These are phyloP conservation scores for Xylaria telfairii DNA, from an alignment of 495 filamentous ascomycete genomes.

Conservation along the genomic window DNA sequence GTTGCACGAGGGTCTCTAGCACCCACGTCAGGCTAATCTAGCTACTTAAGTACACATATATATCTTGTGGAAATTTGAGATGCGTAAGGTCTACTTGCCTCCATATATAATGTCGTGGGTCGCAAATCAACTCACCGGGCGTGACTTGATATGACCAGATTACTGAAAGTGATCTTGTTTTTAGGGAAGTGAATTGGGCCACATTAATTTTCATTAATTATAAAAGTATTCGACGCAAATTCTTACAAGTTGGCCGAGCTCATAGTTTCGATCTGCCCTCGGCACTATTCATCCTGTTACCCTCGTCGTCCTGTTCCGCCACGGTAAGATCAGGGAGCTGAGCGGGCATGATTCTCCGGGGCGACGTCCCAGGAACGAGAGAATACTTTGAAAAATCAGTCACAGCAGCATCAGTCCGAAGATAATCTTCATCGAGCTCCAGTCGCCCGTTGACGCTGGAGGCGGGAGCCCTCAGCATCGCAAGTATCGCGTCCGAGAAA, in stretches of 20 bases:
- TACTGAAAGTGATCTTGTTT: no score
- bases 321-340: conserved; percentile 74
- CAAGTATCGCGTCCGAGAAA: conserved; percentile 80
- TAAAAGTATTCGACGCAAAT: no score
- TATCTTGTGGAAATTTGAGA: no score
- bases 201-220: no score
- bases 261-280: conserved; percentile 31
- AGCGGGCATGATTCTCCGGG: conserved; percentile 80
- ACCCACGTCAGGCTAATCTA: no score
- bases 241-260: neutral
- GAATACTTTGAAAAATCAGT: conserved; percentile 78
- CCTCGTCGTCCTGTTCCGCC: conserved; percentile 83
- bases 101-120: no score
- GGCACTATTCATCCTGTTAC: conserved; percentile 71
- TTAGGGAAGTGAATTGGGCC: no score
- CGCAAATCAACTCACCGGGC: no score
- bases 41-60: no score
- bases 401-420: conserved; percentile 65
- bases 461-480: conserved; percentile 69
- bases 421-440: conserved; percentile 82
- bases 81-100: no score
- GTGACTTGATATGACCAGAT: no score
- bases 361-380: conserved; percentile 66
- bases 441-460: conserved; percentile 71
- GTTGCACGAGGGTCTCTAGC: no score